phyloP scores from a whole-genome alignment of 169 alveolate genomes.

The Plasmodium sp. region DNA sequence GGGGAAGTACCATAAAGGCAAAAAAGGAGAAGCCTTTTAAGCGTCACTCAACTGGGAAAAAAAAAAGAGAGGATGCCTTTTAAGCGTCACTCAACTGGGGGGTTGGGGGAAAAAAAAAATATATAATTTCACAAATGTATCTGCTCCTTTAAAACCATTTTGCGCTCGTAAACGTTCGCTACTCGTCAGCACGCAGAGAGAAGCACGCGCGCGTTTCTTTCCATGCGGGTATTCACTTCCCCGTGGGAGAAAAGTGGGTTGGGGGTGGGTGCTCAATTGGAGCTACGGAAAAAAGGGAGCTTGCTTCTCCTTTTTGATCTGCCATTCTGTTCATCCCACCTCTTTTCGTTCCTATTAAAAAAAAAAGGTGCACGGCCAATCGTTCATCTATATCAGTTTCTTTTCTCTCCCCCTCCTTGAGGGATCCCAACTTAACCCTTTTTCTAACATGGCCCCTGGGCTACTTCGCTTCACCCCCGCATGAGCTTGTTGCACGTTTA shows the following conservation, averaged over 20 bases:
- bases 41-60: not conserved
- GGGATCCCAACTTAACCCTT: not conserved
- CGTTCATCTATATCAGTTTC: not conserved
- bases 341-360: not conserved
- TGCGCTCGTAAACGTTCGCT: not conserved
- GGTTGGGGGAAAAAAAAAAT: not conserved
- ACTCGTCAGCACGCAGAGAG: not conserved
- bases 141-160: not conserved
- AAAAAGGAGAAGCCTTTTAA: not conserved
- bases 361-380: not conserved
- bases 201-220: not conserved
- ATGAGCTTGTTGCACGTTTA: not conserved
- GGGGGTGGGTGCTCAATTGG: not conserved
- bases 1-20: not conserved
- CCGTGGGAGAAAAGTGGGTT: not conserved
- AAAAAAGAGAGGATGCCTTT: not conserved
- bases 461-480: not conserved
- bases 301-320: not conserved
- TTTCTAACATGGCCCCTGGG: not conserved
- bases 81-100: not conserved
- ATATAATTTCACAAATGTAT: not conserved
- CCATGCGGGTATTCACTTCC: not conserved
- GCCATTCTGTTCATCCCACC: not conserved
- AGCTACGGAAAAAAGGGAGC: not conserved
- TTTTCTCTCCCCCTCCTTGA: not conserved